Base-by-base conservation (phyloP, 495 filamentous ascomycete species). In the Chaetomidium leptoderma region DNA sequence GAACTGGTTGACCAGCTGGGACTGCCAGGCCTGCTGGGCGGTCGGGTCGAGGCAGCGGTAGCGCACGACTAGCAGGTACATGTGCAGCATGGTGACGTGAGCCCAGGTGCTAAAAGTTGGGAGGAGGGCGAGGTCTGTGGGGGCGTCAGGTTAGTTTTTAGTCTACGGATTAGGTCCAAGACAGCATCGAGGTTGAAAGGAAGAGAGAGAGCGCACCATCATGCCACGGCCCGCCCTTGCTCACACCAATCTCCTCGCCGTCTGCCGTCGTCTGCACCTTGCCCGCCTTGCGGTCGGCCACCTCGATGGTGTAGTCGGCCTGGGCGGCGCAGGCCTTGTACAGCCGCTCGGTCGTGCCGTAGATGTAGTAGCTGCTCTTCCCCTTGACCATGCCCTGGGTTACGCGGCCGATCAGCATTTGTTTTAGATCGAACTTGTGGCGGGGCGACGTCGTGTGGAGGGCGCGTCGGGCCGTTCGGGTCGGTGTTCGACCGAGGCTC, bases 41-140 rank as follows among this genome's bases (percentile, higher is more conserved):
- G 71, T 68, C 37, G 89, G 77, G 21, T 87, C 87, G 57, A 93
- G 81, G 58, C 79, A 79, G 47, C 93, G 88, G 45, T 97, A 75
- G 40, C 92, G 87, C n/a, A 88, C 86, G n/a, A 87, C 86, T 39
- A 97, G 72, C 49, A 96, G 81, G 76, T 95, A 97, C 84, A 97
- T 88, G 76, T 98, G 91, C 14, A 97, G 81, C 76, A 97, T 91
- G 19, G 91, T 92, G 39, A 97, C 83, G 68, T 97, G 93, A 7
- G 95, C 86, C 95, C 93, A 98, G 46, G 89, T 92, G 57, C 82
- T 88, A 74, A 98, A 98, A 0, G 90, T 98, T 2, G 90, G 88
- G 23, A 75, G 71, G 29, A 96, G 82, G 14, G 79, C 82, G 51
- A 78, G 40, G 24, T 63, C 56, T 63, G 17, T 63, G n/a, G n/a